Conservation (phyloP, 257 asterid genomes). For the Forsythia suspensa region DNA sequence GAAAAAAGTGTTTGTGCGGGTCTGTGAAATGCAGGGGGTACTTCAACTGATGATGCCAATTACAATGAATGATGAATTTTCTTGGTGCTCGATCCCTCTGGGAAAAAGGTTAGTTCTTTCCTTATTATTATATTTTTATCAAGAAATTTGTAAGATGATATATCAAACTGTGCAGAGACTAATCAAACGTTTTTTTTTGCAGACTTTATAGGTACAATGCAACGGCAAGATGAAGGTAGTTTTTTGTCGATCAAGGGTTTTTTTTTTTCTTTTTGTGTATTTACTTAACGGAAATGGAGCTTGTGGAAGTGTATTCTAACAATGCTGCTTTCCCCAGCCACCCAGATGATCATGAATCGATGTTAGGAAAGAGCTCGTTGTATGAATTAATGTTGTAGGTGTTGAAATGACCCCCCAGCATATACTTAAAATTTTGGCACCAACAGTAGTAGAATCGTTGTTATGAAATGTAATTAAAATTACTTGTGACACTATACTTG, state of each 20-base stretch:
- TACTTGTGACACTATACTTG: not conserved
- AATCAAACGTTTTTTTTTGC: not conserved
- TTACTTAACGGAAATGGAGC: not conserved
- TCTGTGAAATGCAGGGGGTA: constrained; percentile 45
- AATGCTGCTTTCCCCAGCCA: not conserved
- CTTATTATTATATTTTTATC: not conserved
- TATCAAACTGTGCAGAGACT: not conserved
- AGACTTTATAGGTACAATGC: not conserved
- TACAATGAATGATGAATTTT: not conserved
- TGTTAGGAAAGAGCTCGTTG: constrained; percentile 15
- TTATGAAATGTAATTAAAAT: not conserved
- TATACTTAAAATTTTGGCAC: not conserved
- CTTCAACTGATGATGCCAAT: constrained; percentile 30
- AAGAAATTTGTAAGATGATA: too few species aligned
- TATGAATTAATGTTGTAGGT: constrained; percentile 15
- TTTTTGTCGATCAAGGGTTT: too few species aligned
- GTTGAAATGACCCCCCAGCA: not conserved
- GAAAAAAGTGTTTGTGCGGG: constrained; percentile 50
- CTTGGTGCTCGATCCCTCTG: constrained; percentile 19
- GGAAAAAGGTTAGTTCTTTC: constrained; percentile 31
- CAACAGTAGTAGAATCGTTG: too few species aligned
- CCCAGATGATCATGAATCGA: constrained; percentile 19
- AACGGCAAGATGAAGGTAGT: not conserved
- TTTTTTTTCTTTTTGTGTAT: too few species aligned
- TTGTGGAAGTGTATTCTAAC: constrained; percentile 4